A percentile compares a stretch with the other conserved stretches of the same genome.
phyloP scores from a whole-genome alignment of 331 rosid species.

The Acacia pycnantha region DNA sequence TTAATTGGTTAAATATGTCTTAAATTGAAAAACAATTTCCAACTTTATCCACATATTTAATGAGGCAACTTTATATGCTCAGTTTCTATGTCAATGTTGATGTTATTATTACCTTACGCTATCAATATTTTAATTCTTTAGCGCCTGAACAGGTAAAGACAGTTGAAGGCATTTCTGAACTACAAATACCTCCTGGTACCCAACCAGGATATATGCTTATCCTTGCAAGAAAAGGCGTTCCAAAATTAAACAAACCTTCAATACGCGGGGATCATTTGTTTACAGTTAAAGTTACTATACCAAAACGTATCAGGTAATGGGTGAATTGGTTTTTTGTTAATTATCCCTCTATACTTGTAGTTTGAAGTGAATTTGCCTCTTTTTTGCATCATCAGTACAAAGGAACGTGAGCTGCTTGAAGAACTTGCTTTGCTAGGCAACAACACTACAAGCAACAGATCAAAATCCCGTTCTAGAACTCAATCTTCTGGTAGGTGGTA shows the following conservation, averaged over 20 bases:
- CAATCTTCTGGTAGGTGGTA: slow-evolving; percentile 62
- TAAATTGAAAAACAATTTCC: too few relatives aligned
- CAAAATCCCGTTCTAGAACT: slow-evolving; percentile 51
- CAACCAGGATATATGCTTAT: slow-evolving; percentile 88
- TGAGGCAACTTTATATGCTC: neutral
- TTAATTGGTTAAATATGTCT: too few relatives aligned
- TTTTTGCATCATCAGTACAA: slow-evolving; percentile 44
- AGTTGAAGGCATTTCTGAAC: slow-evolving; percentile 77
- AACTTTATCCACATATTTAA: too few relatives aligned
- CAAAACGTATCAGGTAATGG: slow-evolving; percentile 78
- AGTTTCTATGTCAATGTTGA: neutral
- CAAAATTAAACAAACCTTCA: slow-evolving; percentile 83
- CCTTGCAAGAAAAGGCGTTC: slow-evolving; percentile 87
- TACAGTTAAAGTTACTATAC: slow-evolving; percentile 81
- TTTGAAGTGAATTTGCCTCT: slow-evolving; percentile 27
- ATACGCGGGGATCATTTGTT: slow-evolving; percentile 95
- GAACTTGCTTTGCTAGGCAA: slow-evolving; percentile 64
- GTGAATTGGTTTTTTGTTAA: slow-evolving; percentile 1
- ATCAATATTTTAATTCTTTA: slow-evolving; percentile 26
- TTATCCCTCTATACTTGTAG: neutral
- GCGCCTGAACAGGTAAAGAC: slow-evolving; percentile 70
- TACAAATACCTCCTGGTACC: slow-evolving; percentile 87
- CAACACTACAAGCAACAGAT: slow-evolving; percentile 46
- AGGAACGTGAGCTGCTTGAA: slow-evolving; percentile 87
- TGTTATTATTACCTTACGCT: slow-evolving; percentile 1